Evolutionary conservation across 768 basidiomycete genomes (phyloP).

Genomic region (Kwoniella newhampshirensis): DNA sequence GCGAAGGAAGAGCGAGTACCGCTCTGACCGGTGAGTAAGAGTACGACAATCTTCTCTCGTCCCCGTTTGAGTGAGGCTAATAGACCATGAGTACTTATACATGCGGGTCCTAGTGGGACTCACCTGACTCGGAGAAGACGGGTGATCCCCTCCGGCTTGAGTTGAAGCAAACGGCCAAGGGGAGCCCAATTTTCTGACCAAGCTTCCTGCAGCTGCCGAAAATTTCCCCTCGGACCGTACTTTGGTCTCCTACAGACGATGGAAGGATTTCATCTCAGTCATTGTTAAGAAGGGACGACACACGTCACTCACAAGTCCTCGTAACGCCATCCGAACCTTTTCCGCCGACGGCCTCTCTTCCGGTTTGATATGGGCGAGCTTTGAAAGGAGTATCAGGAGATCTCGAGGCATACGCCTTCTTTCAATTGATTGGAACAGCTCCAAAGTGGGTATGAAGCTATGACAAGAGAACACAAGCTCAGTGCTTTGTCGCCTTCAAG

Average conservation of each 20-base stretch:
- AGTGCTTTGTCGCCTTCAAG: no score
- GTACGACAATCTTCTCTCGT: no score
- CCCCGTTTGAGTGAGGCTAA: constrained; percentile 3
- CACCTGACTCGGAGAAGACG: background rate
- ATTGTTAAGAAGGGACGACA: background rate
- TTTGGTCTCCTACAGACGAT: constrained; percentile 4
- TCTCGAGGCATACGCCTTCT: constrained; percentile 70
- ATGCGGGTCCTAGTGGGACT: no score
- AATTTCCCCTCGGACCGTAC: constrained; percentile 8
- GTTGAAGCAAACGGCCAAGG: constrained; percentile 5
- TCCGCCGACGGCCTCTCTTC: constrained; percentile 69
- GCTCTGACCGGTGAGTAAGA: constrained; percentile 19
- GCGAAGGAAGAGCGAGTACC: constrained; percentile 24
- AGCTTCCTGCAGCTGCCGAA: constrained; percentile 3
- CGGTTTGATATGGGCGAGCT: constrained; percentile 66
- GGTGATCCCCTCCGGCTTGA: background rate
- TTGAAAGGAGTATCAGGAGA: constrained; percentile 70
- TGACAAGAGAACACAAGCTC: background rate
- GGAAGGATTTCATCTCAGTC: background rate
- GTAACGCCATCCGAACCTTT: constrained; percentile 66
- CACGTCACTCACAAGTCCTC: constrained; percentile 65
- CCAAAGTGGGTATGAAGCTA: constrained; percentile 61
- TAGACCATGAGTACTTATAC: background rate
- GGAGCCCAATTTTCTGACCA: constrained; percentile 16
- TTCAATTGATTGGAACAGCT: constrained; percentile 63